phyloP scores from a whole-genome alignment of 192 early-diverging fungal genomes.

The Rhizophlyctis rosea region DNA sequence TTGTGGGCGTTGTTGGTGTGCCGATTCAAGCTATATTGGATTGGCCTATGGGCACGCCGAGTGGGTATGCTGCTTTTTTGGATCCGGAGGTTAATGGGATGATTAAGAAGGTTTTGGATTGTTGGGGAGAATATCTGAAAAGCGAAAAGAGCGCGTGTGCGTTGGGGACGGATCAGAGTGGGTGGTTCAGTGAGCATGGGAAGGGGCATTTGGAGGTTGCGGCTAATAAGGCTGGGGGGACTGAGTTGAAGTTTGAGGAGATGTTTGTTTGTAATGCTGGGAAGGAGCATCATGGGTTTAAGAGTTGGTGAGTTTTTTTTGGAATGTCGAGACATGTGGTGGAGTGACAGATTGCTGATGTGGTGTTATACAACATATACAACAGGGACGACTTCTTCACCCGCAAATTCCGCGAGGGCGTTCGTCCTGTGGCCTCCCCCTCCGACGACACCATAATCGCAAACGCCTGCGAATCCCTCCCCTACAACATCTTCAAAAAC shows the following conservation, averaged over 20 bases:
- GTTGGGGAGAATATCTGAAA: constrained; percentile 17
- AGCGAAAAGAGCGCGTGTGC: background rate
- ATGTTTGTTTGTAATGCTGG: constrained; percentile 15
- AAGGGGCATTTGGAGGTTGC: constrained; percentile 10
- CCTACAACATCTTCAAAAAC: constrained; percentile 11
- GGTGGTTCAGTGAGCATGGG: constrained; percentile 20
- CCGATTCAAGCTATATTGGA: constrained; percentile 13
- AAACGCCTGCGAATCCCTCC: constrained; percentile 19
- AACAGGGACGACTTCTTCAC: constrained; percentile 28
- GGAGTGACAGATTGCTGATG: no score
- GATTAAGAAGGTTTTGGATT: constrained; percentile 19
- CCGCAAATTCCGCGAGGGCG: constrained; percentile 9
- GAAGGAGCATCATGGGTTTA: constrained; percentile 6
- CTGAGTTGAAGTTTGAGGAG: constrained; percentile 13
- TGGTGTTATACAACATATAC: no score
- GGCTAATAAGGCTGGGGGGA: constrained; percentile 11
- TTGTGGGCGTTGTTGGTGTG: constrained; percentile 16
- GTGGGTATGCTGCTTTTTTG: constrained; percentile 17
- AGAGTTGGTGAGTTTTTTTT: no score
- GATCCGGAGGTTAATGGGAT: constrained; percentile 20
- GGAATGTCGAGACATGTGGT: no score
- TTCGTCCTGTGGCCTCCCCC: constrained; percentile 15
- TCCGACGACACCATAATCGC: constrained; percentile 19
- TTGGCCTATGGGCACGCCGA: constrained; percentile 24
- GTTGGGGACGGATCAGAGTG: constrained; percentile 2